These are phyloP conservation scores for Chlorella sp. DNA, from an alignment of 139 green algal species.

Conservation along the genomic window DNA sequence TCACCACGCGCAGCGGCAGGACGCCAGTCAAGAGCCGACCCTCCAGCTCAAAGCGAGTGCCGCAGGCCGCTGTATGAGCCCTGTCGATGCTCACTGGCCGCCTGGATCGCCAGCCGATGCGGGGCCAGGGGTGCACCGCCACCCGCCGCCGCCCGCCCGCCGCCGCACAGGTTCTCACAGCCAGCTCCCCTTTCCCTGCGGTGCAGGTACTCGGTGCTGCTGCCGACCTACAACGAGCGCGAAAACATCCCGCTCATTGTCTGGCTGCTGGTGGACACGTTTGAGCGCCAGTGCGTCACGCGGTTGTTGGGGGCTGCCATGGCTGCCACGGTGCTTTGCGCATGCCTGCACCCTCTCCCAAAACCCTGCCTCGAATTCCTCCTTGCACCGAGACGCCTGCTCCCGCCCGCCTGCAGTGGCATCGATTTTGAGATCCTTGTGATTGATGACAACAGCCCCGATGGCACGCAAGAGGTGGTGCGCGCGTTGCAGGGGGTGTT, in stretches of 20 bases:
- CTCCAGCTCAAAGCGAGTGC: too few species aligned
- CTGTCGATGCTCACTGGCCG: too few species aligned
- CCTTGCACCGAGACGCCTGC: background rate
- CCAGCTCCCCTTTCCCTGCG: too few species aligned
- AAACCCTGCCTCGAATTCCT: background rate
- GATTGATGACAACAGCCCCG: conserved; percentile 94
- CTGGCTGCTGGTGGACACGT: conserved; percentile 82
- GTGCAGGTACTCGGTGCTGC: conserved; percentile 82
- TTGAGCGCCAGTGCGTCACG: conserved; percentile 46
- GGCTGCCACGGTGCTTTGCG: background rate
- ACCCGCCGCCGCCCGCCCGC: too few species aligned
- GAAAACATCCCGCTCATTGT: conserved; percentile 89
- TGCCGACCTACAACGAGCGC: conserved; percentile 97
- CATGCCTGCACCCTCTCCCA: background rate
- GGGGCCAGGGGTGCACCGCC: too few species aligned
- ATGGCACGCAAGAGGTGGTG: conserved; percentile 87
- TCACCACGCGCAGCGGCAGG: too few species aligned
- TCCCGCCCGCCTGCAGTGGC: conserved; percentile 31
- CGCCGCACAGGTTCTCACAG: too few species aligned
- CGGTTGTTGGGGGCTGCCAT: background rate
- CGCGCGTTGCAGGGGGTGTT: conserved; percentile 62
- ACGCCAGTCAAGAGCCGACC: too few species aligned
- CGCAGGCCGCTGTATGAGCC: background rate
- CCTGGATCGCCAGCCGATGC: too few species aligned
- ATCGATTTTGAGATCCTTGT: conserved; percentile 89